phyloP scores from a whole-genome alignment of 352 stramenopile species.

The Phytopythium mirpurense region DNA sequence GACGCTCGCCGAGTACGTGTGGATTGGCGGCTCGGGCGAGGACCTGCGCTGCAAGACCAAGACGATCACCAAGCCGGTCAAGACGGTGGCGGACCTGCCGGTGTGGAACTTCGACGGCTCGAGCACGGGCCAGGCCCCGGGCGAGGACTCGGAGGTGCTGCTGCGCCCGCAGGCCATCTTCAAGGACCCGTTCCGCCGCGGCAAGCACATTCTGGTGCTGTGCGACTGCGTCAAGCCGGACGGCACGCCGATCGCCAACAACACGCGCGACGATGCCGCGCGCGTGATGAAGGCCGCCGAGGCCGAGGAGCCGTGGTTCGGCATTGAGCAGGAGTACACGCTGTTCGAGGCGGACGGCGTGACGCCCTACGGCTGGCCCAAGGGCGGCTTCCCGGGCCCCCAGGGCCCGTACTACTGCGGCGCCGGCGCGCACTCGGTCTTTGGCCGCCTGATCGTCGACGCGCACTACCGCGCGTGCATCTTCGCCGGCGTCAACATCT shows the following conservation, averaged over 20 bases:
- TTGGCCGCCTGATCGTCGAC: conserved; percentile 93
- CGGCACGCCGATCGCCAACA: conserved; percentile 89
- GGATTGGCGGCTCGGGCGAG: conserved; percentile 92
- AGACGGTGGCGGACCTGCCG: conserved; percentile 79
- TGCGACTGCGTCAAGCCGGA: conserved; percentile 97
- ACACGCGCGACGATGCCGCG: conserved; percentile 80
- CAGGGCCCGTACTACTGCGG: conserved; percentile 93
- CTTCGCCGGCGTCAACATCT: conserved; percentile 94
- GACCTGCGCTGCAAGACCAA: conserved; percentile 93
- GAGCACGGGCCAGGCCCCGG: conserved; percentile 95
- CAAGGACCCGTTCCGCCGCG: conserved; percentile 94
- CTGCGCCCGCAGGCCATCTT: conserved; percentile 92
- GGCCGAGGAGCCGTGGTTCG: conserved; percentile 88
- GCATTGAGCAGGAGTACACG: conserved; percentile 97
- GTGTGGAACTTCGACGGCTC: conserved; percentile 98
- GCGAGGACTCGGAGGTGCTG: conserved; percentile 96
- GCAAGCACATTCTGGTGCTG: conserved; percentile 96
- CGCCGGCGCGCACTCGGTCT: conserved; percentile 94
- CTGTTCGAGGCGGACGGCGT: conserved; percentile 87
- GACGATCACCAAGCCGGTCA: conserved; percentile 75
- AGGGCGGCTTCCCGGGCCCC: conserved; percentile 83
- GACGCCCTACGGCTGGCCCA: conserved; percentile 90
- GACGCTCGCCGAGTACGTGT: conserved; percentile 93
- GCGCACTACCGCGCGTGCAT: conserved; percentile 94
- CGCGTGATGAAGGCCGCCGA: conserved; percentile 67